Evolutionary conservation across 148 eudicot genomes (phyloP).

Genomic region (Dianthus caryophyllus): DNA sequence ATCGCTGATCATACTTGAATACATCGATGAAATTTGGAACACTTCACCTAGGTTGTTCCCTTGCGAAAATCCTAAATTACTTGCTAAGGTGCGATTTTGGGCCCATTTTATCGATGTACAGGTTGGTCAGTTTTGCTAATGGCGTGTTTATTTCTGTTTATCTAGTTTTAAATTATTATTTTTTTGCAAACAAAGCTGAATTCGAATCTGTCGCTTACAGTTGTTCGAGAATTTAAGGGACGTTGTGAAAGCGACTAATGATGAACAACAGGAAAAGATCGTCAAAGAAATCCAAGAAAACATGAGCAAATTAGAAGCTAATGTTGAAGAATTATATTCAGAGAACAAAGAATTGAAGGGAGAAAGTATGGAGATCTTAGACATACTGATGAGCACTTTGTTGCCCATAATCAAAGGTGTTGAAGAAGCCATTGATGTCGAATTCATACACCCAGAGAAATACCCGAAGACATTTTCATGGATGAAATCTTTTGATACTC

Average conservation of each 20-base stretch:
- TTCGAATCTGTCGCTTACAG: not conserved
- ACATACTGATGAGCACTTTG: constrained; percentile 27
- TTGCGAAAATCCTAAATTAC: constrained; percentile 15
- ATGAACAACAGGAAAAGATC: constrained; percentile 15
- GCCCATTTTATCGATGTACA: constrained; percentile 29
- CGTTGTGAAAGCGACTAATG: constrained; percentile 16
- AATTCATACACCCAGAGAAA: constrained; percentile 16
- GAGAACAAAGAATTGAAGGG: not conserved
- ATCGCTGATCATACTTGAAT: constrained; percentile 38
- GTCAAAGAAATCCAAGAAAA: constrained; percentile 25
- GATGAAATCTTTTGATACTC: constrained; percentile 18
- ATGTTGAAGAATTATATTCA: constrained; percentile 21
- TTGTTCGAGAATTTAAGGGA: constrained; percentile 24
- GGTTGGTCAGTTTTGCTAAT: not conserved
- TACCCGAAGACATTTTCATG: constrained; percentile 24
- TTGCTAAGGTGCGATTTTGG: constrained; percentile 32
- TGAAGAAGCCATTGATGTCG: constrained; percentile 22
- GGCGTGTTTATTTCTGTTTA: too few species aligned
- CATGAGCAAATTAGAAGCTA: constrained; percentile 31
- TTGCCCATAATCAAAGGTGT: constrained; percentile 25
- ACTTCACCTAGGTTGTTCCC: constrained; percentile 30
- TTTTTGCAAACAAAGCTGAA: too few species aligned
- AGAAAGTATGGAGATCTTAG: constrained; percentile 21
- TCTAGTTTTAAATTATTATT: too few species aligned
- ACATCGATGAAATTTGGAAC: constrained; percentile 33